Percentiles rank a stretch among this genome's conserved stretches.
Conservation (phyloP, 2,329 filamentous ascomycete species). For the Phialophora expanda region DNA sequence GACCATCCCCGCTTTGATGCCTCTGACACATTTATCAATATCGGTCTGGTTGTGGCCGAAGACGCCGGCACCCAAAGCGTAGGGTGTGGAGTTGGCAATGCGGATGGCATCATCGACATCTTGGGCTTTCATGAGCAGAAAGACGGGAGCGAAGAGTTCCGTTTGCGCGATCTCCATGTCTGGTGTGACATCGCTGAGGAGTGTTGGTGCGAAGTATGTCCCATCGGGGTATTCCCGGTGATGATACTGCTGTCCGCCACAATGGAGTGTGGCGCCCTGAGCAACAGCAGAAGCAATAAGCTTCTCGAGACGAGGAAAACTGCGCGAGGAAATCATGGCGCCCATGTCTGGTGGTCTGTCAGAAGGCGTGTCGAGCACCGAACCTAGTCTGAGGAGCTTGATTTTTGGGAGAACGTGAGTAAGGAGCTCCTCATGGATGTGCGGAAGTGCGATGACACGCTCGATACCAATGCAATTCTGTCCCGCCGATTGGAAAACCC, state of each 20-base stretch:
- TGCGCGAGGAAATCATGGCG: constrained; percentile 81
- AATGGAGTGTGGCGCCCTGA: constrained; percentile 78
- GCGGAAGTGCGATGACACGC: constrained; percentile 79
- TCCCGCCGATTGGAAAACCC: constrained; percentile 84
- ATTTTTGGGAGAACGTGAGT: constrained; percentile 74
- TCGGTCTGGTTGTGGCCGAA: constrained; percentile 73
- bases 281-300: constrained; percentile 78
- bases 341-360: constrained; percentile 70
- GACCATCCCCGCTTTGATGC: constrained; percentile 84
- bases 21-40: constrained; percentile 67
- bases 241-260: constrained; percentile 72
- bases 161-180: constrained; percentile 85
- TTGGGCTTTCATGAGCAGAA: constrained; percentile 77
- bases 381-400: constrained; percentile 74
- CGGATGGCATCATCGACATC: constrained; percentile 70
- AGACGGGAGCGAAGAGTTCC: constrained; percentile 92
- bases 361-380: constrained; percentile 58
- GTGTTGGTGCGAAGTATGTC: constrained; percentile 90
- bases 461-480: constrained; percentile 99
- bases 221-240: constrained; percentile 78
- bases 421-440: constrained; percentile 76
- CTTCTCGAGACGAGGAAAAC: constrained; percentile 75
- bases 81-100: constrained; percentile 82
- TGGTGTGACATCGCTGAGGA: constrained; percentile 85
- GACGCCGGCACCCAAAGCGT: constrained; percentile 86